Conservation (phyloP, 495 filamentous ascomycete genomes). For the Podospora tetraspora region DNA sequence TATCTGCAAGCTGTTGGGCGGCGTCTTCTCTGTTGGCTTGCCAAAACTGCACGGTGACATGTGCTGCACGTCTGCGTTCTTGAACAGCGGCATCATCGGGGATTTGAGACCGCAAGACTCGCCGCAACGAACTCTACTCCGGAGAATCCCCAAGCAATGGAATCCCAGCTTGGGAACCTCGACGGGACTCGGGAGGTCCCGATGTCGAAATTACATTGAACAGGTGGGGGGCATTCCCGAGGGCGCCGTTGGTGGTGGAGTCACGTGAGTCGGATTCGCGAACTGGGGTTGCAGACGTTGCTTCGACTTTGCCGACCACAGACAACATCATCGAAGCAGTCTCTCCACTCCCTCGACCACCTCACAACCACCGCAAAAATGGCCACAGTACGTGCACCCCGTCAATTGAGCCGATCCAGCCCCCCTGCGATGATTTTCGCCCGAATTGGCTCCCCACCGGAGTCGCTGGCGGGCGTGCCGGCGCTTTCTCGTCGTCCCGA, state of each 20-base stretch:
- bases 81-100: neutral
- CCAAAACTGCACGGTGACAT: neutral
- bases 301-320: constrained; percentile 28
- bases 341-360: constrained; percentile 41
- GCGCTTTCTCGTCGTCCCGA: neutral
- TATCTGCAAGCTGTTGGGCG: neutral
- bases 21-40: neutral
- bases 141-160: neutral
- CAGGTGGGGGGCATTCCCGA: constrained; percentile 2
- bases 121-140: neutral
- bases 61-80: neutral
- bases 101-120: neutral
- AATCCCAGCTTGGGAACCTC: neutral
- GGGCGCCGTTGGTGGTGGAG: neutral
- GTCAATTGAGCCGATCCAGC: constrained; percentile 19
- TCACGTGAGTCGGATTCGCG: constrained; percentile 29
- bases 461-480: neutral
- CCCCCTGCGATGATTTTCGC: neutral
- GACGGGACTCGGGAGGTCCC: neutral
- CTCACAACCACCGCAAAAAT: constrained; percentile 66
- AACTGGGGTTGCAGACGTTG: constrained; percentile 17
- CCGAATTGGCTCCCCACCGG: constrained; percentile 2
- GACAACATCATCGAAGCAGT: constrained; percentile 36
- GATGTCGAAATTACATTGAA: constrained; percentile 4
- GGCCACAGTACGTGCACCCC: constrained; percentile 66